phyloP scores from a whole-genome alignment of 1,139 yeast species.

The Spathaspora sp. region DNA sequence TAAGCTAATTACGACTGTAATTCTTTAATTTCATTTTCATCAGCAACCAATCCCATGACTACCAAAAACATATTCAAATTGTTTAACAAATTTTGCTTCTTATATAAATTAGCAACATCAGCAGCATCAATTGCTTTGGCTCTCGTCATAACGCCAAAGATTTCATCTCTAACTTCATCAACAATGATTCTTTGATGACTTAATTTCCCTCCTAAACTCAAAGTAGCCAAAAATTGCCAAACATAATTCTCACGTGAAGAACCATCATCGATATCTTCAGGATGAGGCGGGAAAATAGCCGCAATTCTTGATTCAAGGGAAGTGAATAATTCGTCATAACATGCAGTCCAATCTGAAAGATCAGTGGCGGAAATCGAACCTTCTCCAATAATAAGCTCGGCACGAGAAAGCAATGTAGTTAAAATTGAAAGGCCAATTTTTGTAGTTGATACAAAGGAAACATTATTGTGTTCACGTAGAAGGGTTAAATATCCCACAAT shows the following conservation, averaged over 20 bases:
- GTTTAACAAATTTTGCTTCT: conserved; percentile 65
- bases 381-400: conserved; percentile 90
- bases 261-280: conserved; percentile 60
- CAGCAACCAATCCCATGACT: conserved; percentile 95
- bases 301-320: conserved; percentile 77
- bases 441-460: conserved; percentile 74
- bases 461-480: conserved; percentile 69
- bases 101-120: conserved; percentile 55
- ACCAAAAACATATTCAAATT: conserved; percentile 91
- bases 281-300: conserved; percentile 78
- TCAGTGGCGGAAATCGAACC: conserved; percentile 58
- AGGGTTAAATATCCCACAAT: conserved; percentile 80
- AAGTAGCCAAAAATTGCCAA: conserved; percentile 96
- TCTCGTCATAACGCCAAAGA: conserved; percentile 82
- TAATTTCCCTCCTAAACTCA: conserved; percentile 88
- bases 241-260: conserved; percentile 64
- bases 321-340: conserved; percentile 81
- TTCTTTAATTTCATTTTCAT: conserved; percentile 60
- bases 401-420: conserved; percentile 86
- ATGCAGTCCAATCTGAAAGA: conserved; percentile 71
- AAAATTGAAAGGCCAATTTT: conserved; percentile 84
- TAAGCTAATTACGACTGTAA: conserved; percentile 33
- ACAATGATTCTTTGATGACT: conserved; percentile 93
- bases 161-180: conserved; percentile 91
- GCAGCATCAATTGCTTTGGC: conserved; percentile 66